Conservation (phyloP, 768 basidiomycete species). For the Coprinopsis cinerea region DNA sequence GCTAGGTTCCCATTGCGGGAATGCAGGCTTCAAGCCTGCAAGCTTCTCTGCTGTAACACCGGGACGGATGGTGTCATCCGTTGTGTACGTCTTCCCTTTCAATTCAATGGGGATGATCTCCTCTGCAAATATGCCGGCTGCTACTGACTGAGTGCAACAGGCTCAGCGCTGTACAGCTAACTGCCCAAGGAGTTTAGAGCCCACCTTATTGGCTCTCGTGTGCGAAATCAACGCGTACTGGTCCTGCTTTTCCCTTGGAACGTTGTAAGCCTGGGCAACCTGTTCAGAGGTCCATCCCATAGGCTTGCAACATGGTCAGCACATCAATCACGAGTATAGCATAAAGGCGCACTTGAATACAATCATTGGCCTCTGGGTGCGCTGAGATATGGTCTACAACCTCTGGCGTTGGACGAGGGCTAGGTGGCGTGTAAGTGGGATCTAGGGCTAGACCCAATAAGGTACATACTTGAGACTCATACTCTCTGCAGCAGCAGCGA, state of each 20-base stretch:
- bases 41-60: slow-evolving; percentile 80
- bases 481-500: slow-evolving; percentile 80
- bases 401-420: slow-evolving; percentile 71
- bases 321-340: not conserved
- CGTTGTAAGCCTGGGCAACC: slow-evolving; percentile 75
- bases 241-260: slow-evolving; percentile 81
- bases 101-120: slow-evolving; percentile 89
- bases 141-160: slow-evolving; percentile 58
- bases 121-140: slow-evolving; percentile 67
- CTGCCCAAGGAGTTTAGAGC: not conserved
- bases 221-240: slow-evolving; percentile 87
- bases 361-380: slow-evolving; percentile 64
- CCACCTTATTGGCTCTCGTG: slow-evolving; percentile 64
- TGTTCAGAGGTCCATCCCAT: slow-evolving; percentile 97
- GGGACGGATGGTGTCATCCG: slow-evolving; percentile 84
- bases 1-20: slow-evolving; percentile 69
- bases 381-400: slow-evolving; percentile 53
- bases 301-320: slow-evolving; percentile 38
- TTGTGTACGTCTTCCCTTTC: slow-evolving; percentile 56
- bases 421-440: slow-evolving; percentile 16
- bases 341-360: slow-evolving; percentile 50
- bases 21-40: slow-evolving; percentile 76
- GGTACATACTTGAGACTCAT: slow-evolving; percentile 68
- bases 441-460: not conserved
- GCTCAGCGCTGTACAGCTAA: not conserved